Evolutionary conservation across 495 filamentous ascomycete genomes (phyloP), one percentile per base, ranked within the genome.

Genomic region (Penicillium turbatum): DNA sequence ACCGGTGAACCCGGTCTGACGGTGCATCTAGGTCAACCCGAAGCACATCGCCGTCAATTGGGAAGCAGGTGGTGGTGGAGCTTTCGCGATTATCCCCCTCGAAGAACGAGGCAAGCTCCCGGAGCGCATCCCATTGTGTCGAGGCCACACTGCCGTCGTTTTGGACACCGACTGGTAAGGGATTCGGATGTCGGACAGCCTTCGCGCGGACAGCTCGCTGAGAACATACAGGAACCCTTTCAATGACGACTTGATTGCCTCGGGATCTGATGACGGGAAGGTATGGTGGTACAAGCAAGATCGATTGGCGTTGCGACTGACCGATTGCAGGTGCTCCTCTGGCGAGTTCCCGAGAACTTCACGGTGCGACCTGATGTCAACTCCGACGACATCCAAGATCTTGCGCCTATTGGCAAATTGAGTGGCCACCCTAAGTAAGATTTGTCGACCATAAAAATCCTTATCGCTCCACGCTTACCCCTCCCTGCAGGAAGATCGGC

Each of bases 21-120:
- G 19, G 24, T 19, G 24, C 26, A 21, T 57, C 39, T 59, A 96
- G 90, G 92, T 83, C 55, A 98, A 98, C 65, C 91, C 93, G n/a
- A 82, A 90, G 65, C 96, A 95, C 65, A 80, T 98, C 43, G 85
- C 93, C 1, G 91, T 97, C 72, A 98, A 97, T 81, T 98, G 93
- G 93, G 92, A 97, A 75, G 85, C 93, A 32, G 87, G 91, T 69
- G 93, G 93, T 65, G 93, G 93, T 62, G 93, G 93, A 62, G 93
- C 93, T 48, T 97, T 98, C 63, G 95, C 93, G 38, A 92, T 98
- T 45, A 92, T 98, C 63, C 93, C 93, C 50, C 70, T 97, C 49
- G 83, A 85, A 58, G 91, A 97, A 73, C 84, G 82, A 39, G 93
- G 93, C 48, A 86, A 92, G 65, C 68, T 95, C 35, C 93, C 95